Percentiles rank a stretch among this genome's conserved stretches.
These are phyloP conservation scores for Myotisia sp. DNA, from an alignment of 2,329 filamentous ascomycete genomes.

Conservation along the genomic window DNA sequence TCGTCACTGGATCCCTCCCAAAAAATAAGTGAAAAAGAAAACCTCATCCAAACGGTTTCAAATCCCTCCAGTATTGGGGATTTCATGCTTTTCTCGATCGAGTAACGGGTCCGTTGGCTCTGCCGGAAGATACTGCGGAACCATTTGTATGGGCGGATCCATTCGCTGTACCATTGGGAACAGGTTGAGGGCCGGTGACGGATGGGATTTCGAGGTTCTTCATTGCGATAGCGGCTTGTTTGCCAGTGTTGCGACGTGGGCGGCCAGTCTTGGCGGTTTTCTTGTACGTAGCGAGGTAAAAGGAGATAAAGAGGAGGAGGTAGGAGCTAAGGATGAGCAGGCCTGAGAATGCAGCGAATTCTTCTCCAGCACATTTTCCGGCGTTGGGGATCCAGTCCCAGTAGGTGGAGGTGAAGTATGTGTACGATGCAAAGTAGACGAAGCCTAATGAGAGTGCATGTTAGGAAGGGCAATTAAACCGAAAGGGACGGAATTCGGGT, in stretches of 20 bases:
- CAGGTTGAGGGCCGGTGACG: constrained; percentile 7
- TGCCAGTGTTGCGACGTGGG: constrained; percentile 48
- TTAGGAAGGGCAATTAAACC: constrained; percentile 1
- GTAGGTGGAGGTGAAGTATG: constrained; percentile 82
- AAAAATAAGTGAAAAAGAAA: too few species aligned
- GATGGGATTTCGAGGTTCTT: constrained; percentile 52
- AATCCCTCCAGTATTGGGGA: too few species aligned
- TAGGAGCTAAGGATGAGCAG: constrained; percentile 79
- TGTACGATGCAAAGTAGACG: constrained; percentile 89
- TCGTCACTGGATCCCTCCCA: too few species aligned
- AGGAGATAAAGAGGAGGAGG: constrained; percentile 85
- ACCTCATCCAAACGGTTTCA: too few species aligned
- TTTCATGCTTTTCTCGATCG: constrained; percentile 36
- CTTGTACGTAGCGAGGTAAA: constrained; percentile 81
- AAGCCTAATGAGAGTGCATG: constrained; percentile 59
- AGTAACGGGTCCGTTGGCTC: constrained; percentile 31
- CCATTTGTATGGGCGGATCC: constrained; percentile 10
- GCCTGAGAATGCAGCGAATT: constrained; percentile 78
- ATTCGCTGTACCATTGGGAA: constrained; percentile 10
- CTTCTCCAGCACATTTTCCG: constrained; percentile 74
- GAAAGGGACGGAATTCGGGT: not conserved
- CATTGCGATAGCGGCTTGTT: constrained; percentile 75
- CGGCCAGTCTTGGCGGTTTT: constrained; percentile 37
- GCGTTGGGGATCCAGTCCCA: constrained; percentile 61
- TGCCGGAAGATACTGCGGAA: constrained; percentile 22